Evolutionary conservation across 129 eudicot genomes (phyloP).

Genomic region (Pseudognaphalium luteoalbum): DNA sequence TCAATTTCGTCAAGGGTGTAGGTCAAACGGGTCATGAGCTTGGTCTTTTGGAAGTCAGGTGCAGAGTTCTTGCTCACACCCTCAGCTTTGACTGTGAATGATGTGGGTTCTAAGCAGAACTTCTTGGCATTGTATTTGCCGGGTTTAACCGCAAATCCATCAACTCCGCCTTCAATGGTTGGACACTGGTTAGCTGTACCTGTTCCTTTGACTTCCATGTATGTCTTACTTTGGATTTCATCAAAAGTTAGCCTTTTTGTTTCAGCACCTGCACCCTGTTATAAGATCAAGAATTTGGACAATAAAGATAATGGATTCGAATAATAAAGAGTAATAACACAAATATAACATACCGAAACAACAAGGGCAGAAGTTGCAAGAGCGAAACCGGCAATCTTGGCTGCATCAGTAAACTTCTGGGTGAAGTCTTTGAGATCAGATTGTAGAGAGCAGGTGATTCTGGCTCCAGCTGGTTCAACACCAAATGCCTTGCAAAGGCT

Average conservation of each 20-base stretch:
- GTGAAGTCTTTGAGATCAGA: slow-evolving; percentile 74
- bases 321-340: not conserved
- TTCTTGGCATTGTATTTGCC: slow-evolving; percentile 93
- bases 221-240: slow-evolving; percentile 96
- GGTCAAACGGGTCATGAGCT: slow-evolving; percentile 95
- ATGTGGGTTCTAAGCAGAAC: slow-evolving; percentile 89
- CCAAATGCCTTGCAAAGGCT: slow-evolving; percentile 75
- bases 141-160: slow-evolving; percentile 64
- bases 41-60: slow-evolving; percentile 90
- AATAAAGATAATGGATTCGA: not conserved
- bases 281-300: not conserved
- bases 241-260: slow-evolving; percentile 85
- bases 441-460: slow-evolving; percentile 71
- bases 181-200: slow-evolving; percentile 99
- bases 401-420: slow-evolving; percentile 75
- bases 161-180: slow-evolving; percentile 81
- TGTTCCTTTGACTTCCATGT: slow-evolving; percentile 89
- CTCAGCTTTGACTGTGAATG: slow-evolving; percentile 93
- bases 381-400: slow-evolving; percentile 90
- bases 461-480: slow-evolving; percentile 42
- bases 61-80: slow-evolving; percentile 78
- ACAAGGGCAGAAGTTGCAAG: slow-evolving; percentile 93
- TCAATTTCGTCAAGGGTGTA: slow-evolving; percentile 95
- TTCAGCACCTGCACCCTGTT: slow-evolving; percentile 91
- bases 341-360: slow-evolving; percentile 57